Conservation (phyloP, 129 eudicot species). For the Smallanthus sonchifolius region DNA sequence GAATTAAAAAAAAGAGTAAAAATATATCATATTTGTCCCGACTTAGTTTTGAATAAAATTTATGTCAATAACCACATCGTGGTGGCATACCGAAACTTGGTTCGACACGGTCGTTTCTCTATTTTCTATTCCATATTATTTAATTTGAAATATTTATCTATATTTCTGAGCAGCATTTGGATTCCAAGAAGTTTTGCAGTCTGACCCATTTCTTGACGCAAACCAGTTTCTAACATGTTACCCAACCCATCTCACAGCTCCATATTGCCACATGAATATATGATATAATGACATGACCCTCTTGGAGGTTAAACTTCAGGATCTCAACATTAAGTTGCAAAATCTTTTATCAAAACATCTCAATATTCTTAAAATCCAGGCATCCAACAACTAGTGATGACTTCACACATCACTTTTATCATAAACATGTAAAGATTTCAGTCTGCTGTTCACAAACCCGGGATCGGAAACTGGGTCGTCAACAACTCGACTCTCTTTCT, state of each 20-base stretch:
- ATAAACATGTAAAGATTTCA: neutral
- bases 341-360: conserved; percentile 15
- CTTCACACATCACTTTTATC: conserved; percentile 12
- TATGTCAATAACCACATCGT: too few species aligned
- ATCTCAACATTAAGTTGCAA: conserved; percentile 10
- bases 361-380: conserved; percentile 8
- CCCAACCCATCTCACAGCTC: neutral
- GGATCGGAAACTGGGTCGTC: conserved; percentile 78
- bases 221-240: neutral
- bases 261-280: neutral
- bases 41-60: too few species aligned
- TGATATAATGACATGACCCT: conserved; percentile 7
- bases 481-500: conserved; percentile 58
- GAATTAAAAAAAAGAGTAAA: too few species aligned
- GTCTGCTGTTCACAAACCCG: conserved; percentile 50
- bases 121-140: too few species aligned
- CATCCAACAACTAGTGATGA: conserved; percentile 14
- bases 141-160: too few species aligned
- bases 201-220: neutral
- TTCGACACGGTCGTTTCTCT: too few species aligned
- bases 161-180: neutral
- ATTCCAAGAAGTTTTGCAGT: neutral
- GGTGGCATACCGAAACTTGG: too few species aligned
- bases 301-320: conserved; percentile 12
- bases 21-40: too few species aligned